Evolutionary conservation across 306 rosid species (phyloP), one percentile per base, ranked within the genome.

Genomic region (Alnus rubra): DNA sequence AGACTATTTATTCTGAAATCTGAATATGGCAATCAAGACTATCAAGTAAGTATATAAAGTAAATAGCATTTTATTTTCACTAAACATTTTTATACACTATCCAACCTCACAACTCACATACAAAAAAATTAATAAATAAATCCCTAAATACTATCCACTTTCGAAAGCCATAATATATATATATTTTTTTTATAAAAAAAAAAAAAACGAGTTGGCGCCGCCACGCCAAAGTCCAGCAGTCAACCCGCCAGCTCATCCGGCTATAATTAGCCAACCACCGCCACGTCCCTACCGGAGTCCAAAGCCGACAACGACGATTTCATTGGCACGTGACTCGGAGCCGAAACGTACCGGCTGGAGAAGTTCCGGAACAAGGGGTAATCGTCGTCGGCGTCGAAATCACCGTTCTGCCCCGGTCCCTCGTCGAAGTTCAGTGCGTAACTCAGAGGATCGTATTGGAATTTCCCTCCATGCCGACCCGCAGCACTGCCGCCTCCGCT

Each of bases 361-460:
- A 95, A 91, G 56, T 91, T 86, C 12, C 89, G 90, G 16, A 78
- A 79, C 1, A 85, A 80, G 7, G 71, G 82, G 11, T 58, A 78
- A 0, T 83, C 88, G 23, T 79, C 89, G 3, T 79, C 92, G 3
- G 81, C 82, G 2, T 79, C 77, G 23, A 49, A 19, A 67, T 82
- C 82, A 44, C 85, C 87, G 79, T 80, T 85, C 44, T 80, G 86
- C 31, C 88, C 86, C 62, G 74, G 82, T 0, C 98, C 97, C 59
- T 95, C 91, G 78, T 95, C 98, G 87, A 95, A 95, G 75, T 95
- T 95, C 82, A 93, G 78, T 0, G 99, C 87, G 84, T 95, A 95
- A 74, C 98, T 95, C 79, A 90, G 47, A 0, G 99, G 88, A 11
- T 95, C 99, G 84, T 95, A 95, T 62, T 95, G 98, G 82, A 84